Evolutionary conservation across 2,329 filamentous ascomycete species (phyloP), one percentile per base, ranked within the genome.

Genomic region (Lachnellula hyalina): DNA sequence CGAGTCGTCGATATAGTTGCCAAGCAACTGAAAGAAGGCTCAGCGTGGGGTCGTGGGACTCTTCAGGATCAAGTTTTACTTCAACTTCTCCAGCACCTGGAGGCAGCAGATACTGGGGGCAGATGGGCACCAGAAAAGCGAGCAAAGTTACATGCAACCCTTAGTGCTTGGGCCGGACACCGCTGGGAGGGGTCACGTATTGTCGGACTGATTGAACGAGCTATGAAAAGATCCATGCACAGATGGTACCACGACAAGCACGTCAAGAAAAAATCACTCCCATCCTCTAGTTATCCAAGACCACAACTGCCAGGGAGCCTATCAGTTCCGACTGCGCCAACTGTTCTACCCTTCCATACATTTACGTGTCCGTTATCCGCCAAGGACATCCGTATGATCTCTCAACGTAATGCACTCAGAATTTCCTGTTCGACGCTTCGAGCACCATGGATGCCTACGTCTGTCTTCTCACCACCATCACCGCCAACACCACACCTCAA

Each of bases 281-380:
- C 80, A 4, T 63, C 73, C 6, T 77, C 77, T 11, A 77, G 74
- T 61, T 96, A 96, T 69, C 73, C 75, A 35, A 79, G 94, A 50
- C 89, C 90, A 11, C 84, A 83, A 56, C 75, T 96, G 11, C 94
- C 93, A 4, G 72, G 78, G 3, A 80, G 79, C 42, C 76, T 99
- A 34, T 81, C 87, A 0, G 81, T 96, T 9, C 94, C 94, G 4
- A 85, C 89, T 32, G 93, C 94, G 5, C 94, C 94, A 2, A 99
- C 94, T 0, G 92, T 99, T 1, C 78, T 99, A 1, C 94, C 94
- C 0, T 99, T 99, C 67, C 94, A 99, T 70, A 97, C 94, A 0
- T 99, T 99, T 67, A 99, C 94, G 1, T 96, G 89, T 61, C 94
- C 94, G 0, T 77, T 99, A 61, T 91, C 90, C 6, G 91, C 94